Base-by-base conservation (phyloP, 2,329 filamentous ascomycete genomes). In the Dothiorella sarmentorum region DNA sequence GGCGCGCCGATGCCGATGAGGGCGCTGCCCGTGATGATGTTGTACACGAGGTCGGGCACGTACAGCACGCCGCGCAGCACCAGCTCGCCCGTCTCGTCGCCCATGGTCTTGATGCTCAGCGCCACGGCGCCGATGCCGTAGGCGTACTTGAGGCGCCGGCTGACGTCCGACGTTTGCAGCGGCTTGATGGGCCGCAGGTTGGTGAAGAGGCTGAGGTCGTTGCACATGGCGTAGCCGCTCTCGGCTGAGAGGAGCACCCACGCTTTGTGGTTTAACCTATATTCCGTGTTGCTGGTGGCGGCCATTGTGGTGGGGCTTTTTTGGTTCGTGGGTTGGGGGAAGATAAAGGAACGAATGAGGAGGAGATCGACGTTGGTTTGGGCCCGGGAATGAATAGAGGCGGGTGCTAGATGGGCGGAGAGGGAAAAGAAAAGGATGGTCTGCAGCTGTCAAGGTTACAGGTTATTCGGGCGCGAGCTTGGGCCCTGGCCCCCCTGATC, bases 211-310 rank as follows among this genome's bases (percentile, higher is more conserved):
- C 49, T 40, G 22, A 53, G 49, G 49, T 53, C 49, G 49, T 53
- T 53, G 49, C 49, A 53, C 49, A 53, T 53, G 33, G 49, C 40
- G 49, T 53, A 53, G 35, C 49, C 49, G 33, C 33, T 40, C 22
- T 53, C 49, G 29, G 49, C 49, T 27, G 49, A 53, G 15, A 53
- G 49, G 33, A 53, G 49, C 49, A 53, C 49, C 49, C 49, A 53
- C 3, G 49, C 49, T 4, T 53, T 53, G 35, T 53, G 49, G 35
- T 53, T 53, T 4, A 53, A 24, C 9, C 49, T n/a, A 24, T 40
- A 53, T 6, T 53, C 49, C 13, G 49, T 53, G 35, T 53, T 53
- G 7, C 33, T 33, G 33, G 40, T 53, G 20, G 33, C 15, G 33
- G 31, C 3, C n/a, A n/a, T n/a, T n/a, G n/a, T n/a, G n/a, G n/a